Conservation (phyloP, 2,329 filamentous ascomycete genomes). For the Zymoseptoria passerinii region DNA sequence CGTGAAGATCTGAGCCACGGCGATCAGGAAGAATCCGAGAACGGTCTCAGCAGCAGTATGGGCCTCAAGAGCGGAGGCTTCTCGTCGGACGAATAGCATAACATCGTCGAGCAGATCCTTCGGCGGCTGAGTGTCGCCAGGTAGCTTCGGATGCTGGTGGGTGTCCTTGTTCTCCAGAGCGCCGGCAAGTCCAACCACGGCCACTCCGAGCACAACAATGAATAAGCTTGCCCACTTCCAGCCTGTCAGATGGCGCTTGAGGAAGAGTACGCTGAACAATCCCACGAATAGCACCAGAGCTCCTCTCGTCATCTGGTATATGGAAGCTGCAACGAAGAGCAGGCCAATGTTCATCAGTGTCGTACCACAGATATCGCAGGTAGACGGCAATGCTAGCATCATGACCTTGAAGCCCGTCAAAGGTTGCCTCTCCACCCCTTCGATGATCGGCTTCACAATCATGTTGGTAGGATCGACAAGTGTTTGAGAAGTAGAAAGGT, state of each 20-base stretch:
- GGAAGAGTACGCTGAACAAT: slow-evolving; percentile 85
- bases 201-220: slow-evolving; percentile 81
- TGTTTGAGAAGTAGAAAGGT: slow-evolving; percentile 30
- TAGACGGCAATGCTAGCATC: slow-evolving; percentile 74
- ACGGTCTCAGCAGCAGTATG: slow-evolving; percentile 60
- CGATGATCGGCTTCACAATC: slow-evolving; percentile 46
- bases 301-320: slow-evolving; percentile 97
- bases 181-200: slow-evolving; percentile 80
- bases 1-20: slow-evolving; percentile 91
- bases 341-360: slow-evolving; percentile 96
- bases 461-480: slow-evolving; percentile 32
- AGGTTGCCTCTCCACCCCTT: slow-evolving; percentile 45
- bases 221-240: slow-evolving; percentile 90
- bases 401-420: slow-evolving; percentile 64
- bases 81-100: slow-evolving; percentile 22
- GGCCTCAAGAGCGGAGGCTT: slow-evolving; percentile 33
- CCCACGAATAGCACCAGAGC: slow-evolving; percentile 94
- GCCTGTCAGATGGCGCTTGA: slow-evolving; percentile 67
- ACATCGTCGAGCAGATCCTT: slow-evolving; percentile 20
- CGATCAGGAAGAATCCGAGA: slow-evolving; percentile 81
- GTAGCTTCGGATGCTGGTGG: slow-evolving; percentile 20
- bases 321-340: slow-evolving; percentile 86
- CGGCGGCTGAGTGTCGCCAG: slow-evolving; percentile 22
- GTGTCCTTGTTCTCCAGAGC: slow-evolving; percentile 63
- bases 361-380: slow-evolving; percentile 89